Percentiles rank a stretch among this genome's conserved stretches.
Conservation (phyloP, 106 monocot species). For the Phalaenopsis equestris region DNA sequence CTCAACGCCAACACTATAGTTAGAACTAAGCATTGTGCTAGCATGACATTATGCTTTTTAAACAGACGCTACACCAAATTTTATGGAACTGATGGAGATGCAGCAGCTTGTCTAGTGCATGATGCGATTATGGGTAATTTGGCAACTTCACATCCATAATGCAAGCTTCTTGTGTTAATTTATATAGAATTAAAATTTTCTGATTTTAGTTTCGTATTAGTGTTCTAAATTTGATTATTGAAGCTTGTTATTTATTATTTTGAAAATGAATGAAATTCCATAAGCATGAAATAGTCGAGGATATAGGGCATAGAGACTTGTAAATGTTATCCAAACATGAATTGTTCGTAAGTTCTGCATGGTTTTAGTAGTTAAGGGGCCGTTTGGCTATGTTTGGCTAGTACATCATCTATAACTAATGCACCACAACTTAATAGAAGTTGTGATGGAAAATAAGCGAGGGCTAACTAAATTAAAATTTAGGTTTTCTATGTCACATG, state of each 20-base stretch:
- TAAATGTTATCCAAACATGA: no score
- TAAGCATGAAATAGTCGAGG: no score
- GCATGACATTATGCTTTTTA: not conserved
- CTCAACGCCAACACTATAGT: not conserved
- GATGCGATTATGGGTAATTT: slow-evolving; percentile 77
- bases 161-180: not conserved
- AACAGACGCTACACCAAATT: slow-evolving; percentile 88
- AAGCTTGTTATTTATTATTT: not conserved
- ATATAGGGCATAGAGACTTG: no score
- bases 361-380: no score
- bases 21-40: not conserved
- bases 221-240: not conserved
- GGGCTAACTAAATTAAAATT: no score
- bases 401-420: no score
- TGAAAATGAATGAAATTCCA: not conserved
- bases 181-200: not conserved
- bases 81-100: slow-evolving; percentile 68
- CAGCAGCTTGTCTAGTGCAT: slow-evolving; percentile 67
- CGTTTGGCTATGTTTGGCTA: no score
- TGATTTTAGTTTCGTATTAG: not conserved
- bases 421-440: no score
- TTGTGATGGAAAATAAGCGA: no score
- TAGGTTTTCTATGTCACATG: no score
- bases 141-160: no score
- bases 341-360: no score